phyloP scores from a whole-genome alignment of 768 basidiomycete species.

The Symmetrospora coprosmae region DNA sequence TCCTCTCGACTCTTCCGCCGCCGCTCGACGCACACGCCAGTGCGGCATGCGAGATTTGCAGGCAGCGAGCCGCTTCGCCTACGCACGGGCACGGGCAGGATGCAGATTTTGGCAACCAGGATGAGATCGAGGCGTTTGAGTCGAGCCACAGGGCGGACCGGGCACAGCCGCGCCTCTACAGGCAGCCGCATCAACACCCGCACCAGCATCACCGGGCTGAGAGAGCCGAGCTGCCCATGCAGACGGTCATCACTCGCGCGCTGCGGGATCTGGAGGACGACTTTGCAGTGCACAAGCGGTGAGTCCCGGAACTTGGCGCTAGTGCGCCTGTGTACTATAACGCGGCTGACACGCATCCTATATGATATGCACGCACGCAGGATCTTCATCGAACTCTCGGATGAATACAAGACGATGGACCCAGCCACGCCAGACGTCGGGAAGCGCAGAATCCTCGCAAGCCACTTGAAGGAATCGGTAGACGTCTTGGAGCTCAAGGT shows the following conservation, averaged over 20 bases:
- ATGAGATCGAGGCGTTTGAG: too few relatives aligned
- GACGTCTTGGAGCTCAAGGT: slow-evolving; percentile 87
- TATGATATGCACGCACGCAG: too few relatives aligned
- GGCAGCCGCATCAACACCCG: too few relatives aligned
- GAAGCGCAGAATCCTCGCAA: slow-evolving; percentile 71
- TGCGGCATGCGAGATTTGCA: slow-evolving; percentile 47
- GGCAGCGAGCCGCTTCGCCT: neutral
- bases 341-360: neutral
- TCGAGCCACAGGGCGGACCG: too few relatives aligned
- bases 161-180: too few relatives aligned
- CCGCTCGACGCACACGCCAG: slow-evolving; percentile 61
- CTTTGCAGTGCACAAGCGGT: slow-evolving; percentile 90
- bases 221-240: slow-evolving; percentile 51
- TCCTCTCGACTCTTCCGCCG: slow-evolving; percentile 64
- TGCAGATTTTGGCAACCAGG: too few relatives aligned
- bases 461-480: slow-evolving; percentile 78
- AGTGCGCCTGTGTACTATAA: too few relatives aligned
- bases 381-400: slow-evolving; percentile 76
- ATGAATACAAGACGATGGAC: slow-evolving; percentile 83
- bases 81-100: too few relatives aligned
- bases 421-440: slow-evolving; percentile 56
- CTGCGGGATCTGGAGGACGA: slow-evolving; percentile 84
- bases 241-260: slow-evolving; percentile 70
- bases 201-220: too few relatives aligned
- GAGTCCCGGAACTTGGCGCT: slow-evolving; percentile 31